Evolutionary conservation across 192 early-diverging fungal genomes (phyloP), one percentile per base, ranked within the genome.

Genomic region (Chytriomyces hyalinus): DNA sequence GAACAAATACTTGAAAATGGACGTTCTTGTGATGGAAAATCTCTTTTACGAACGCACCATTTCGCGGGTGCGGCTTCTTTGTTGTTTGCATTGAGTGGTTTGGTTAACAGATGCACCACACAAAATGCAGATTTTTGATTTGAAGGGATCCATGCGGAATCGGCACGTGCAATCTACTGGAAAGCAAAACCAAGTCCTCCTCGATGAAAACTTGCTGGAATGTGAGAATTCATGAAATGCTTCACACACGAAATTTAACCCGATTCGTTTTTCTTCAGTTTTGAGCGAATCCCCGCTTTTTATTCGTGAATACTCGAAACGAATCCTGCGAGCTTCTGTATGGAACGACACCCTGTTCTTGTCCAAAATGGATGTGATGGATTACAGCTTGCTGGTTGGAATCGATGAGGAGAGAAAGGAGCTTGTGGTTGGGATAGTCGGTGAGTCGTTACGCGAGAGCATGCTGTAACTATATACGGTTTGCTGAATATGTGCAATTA

Each of bases 391-490:
- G 45, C 79, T 99, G 44, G 94, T 99, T 10, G 97, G 96, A 4
- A 93, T 99, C 69, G 95, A 97, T 64, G 93, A 92, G 51, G 87
- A 91, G 7, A 86, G 82, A 11, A 89, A 93, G 49, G 94, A 99
- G 84, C 83, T 99, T 7, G 92, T 98, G 48, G 93, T 97, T n/a
- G 97, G 97, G 6, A 98, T 99, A 66, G 95, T 99, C 73, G 92
- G 92, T 93, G 85, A 77, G 83, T 82, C 8, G 15, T 67, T 67
- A 64, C 76, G 13, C 4, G 20, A 57, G 2, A 57, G 3, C 15
- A 57, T 47, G n/a, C 0, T n/a, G 22, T 36, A 2, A 36, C 36
- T 36, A 36, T 36, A 4, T 1, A 36, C 36, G 36, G 36, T 36
- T 36, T 26, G 65, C 46, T 49, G 44, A 71, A 75, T 9, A 1